Base-by-base conservation (phyloP, 441 rosid genomes). In the Viola pubescens region DNA sequence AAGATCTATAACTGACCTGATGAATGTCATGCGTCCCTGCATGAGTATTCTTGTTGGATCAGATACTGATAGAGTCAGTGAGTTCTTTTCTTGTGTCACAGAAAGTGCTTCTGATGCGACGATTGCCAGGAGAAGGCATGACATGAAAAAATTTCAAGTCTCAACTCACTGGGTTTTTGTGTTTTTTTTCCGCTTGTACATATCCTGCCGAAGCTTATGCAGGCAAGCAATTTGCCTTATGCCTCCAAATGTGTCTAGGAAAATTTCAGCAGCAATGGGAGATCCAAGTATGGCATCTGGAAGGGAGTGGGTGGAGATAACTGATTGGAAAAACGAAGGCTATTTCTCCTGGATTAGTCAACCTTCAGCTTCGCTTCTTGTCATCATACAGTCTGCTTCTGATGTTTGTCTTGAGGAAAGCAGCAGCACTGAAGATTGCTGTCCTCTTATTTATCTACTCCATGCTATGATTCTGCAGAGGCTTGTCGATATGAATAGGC, bases 401-500 rank as follows among this genome's bases (percentile, higher is more conserved):
- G 68, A 73, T 59, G 43, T 71, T 54, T 88, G 70, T 70, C 71
- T 80, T 46, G 67, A 70, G 64, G 79, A 70, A 58, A 62, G 78
- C 34, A 26, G 34, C 34, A 26, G 34, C 45, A 60, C 63, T 77
- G 73, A 71, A 61, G 77, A 79, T 66, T 80, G 77, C 68, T 80
- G 73, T 70, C 70, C 77, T 65, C 70, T 91, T 61, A 68, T 85
- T 52, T 87, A 78, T 74, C 60, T 77, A 61, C 73, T 88, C 65
- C 81, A 79, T 61, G 76, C 74, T 62, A 79, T 85, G 72, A 81
- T 82, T 70, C 73, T 94, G 73, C 98, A 88, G 80, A 84, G 95
- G 77, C 90, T 91, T 69, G 82, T 69, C 71, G 98, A 94, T 81
- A 67, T 94, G 86, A 91, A 85, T 68, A 85, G 86, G 79, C 76